Percentiles rank a stretch among this genome's conserved stretches.
phyloP scores from a whole-genome alignment of 2,329 filamentous ascomycete genomes.

The Elsinoe fawcettii region DNA sequence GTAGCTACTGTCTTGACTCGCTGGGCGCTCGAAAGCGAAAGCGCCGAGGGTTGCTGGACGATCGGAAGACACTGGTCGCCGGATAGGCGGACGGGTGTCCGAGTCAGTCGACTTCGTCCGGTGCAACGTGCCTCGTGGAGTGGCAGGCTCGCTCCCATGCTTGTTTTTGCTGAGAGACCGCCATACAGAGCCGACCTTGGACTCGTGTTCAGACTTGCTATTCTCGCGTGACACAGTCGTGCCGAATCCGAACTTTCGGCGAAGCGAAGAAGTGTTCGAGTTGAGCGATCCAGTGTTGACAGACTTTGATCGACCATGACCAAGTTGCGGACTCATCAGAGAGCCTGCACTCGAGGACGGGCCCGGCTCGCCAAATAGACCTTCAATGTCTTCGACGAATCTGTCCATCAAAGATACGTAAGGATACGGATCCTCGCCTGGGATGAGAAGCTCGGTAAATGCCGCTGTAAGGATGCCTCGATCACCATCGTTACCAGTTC shows the following conservation, averaged over 20 bases:
- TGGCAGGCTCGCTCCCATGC: constrained; percentile 52
- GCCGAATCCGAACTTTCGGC: constrained; percentile 76
- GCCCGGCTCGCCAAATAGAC: constrained; percentile 65
- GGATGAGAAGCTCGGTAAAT: constrained; percentile 79
- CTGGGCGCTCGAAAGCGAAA: constrained; percentile 41
- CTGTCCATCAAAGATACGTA: constrained; percentile 85
- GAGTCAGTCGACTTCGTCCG: constrained; percentile 74
- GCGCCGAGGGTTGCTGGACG: constrained; percentile 39
- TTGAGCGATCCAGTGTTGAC: constrained; percentile 66
- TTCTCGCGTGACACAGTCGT: constrained; percentile 63
- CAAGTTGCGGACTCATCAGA: not conserved
- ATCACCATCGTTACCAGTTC: constrained; percentile 84
- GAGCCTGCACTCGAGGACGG: constrained; percentile 15
- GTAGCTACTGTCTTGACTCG: constrained; percentile 39
- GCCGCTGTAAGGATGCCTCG: constrained; percentile 78
- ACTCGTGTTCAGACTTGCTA: constrained; percentile 62
- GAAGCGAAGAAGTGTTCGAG: constrained; percentile 79
- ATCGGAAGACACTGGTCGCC: constrained; percentile 50
- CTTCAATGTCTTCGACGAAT: constrained; percentile 80
- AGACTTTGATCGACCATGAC: constrained; percentile 48
- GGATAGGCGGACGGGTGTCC: constrained; percentile 42
- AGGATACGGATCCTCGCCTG: constrained; percentile 66
- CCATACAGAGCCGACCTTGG: constrained; percentile 70
- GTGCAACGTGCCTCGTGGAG: constrained; percentile 59
- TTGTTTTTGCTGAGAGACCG: constrained; percentile 78